These are phyloP conservation scores for Luffa acutangula DNA, from an alignment of 306 rosid species.

Conservation along the genomic window DNA sequence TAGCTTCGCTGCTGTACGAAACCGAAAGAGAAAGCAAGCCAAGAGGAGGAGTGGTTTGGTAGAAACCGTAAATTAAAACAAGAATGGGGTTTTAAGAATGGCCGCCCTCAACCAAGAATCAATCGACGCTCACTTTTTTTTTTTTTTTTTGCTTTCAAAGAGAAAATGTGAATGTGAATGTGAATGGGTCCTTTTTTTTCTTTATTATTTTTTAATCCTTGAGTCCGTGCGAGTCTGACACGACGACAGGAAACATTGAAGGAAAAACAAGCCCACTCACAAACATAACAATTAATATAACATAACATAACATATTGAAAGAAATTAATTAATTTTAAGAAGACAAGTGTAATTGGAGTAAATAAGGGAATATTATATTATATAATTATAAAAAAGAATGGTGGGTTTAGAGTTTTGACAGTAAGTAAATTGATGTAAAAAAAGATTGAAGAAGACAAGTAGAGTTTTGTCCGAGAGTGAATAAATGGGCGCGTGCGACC, in stretches of 20 bases:
- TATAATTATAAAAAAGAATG: too few species aligned
- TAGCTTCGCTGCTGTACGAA: not conserved
- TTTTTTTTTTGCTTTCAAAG: not conserved
- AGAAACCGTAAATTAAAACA: constrained; percentile 25
- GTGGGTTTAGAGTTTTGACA: too few species aligned
- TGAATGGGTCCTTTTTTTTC: too few species aligned
- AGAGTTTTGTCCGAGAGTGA: not conserved
- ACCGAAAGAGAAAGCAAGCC: not conserved
- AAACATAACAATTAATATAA: too few species aligned
- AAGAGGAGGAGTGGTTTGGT: not conserved
- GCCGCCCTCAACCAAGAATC: not conserved
- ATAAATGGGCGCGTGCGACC: not conserved
- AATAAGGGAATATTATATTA: not conserved
- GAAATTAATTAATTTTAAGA: too few species aligned
- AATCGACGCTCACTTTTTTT: not conserved
- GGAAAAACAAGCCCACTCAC: not conserved
- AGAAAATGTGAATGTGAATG: not conserved
- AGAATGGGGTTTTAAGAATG: not conserved
- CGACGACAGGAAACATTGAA: not conserved
- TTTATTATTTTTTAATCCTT: not conserved
- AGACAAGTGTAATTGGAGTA: not conserved
- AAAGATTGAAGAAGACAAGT: not conserved
- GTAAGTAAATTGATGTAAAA: too few species aligned
- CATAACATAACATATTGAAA: too few species aligned
- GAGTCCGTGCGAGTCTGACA: constrained; percentile 5